Conservation (phyloP, 2,329 filamentous ascomycete species). For the Colletotrichum sp. region DNA sequence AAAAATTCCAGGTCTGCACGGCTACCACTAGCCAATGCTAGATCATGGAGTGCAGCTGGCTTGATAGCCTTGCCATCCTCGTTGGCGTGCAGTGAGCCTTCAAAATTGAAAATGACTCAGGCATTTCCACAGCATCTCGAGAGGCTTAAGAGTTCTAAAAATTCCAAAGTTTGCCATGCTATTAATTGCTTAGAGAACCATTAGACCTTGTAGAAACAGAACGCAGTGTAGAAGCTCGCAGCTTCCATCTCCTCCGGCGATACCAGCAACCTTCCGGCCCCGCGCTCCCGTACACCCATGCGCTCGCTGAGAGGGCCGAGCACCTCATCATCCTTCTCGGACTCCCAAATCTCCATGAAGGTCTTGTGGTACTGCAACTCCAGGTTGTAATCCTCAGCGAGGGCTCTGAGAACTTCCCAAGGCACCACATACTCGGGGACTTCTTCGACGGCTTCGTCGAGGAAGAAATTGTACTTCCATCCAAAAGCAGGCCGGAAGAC, state of each 20-base stretch:
- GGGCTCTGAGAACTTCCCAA: conserved; percentile 94
- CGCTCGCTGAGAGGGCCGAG: conserved; percentile 87
- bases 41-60: no score
- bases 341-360: conserved; percentile 89
- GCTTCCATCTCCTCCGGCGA: conserved; percentile 91
- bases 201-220: conserved; percentile 96
- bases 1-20: no score
- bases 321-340: conserved; percentile 84
- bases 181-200: no score
- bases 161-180: no score
- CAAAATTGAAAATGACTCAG: no score
- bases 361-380: conserved; percentile 93
- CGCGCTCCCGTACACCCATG: conserved; percentile 88
- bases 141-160: no score
- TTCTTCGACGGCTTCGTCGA: conserved; percentile 94
- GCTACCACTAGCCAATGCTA: no score
- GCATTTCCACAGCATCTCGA: no score
- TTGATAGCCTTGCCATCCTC: no score
- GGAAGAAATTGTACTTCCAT: conserved; percentile 97
- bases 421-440: conserved; percentile 98
- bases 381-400: conserved; percentile 96
- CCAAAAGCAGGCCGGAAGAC: conserved; percentile 94
- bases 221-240: conserved; percentile 88
- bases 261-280: conserved; percentile 71
- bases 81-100: no score